A percentile compares a stretch with the other conserved stretches of the same genome.
Conservation (phyloP, 1,139 yeast genomes). For the Geotrichum bryndzae region DNA sequence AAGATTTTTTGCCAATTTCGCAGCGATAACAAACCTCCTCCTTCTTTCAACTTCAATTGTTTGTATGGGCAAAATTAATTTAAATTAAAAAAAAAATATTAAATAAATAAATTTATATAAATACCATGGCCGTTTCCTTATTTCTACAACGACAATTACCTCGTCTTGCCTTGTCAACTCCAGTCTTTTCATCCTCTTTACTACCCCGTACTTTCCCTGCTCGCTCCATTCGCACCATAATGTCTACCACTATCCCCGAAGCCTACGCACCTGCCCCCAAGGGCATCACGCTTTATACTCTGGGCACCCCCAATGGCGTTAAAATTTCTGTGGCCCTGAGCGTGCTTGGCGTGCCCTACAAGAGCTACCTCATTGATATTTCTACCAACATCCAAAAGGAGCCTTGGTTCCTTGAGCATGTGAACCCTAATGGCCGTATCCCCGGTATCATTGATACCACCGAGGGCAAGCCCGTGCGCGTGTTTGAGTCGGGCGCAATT, state of each 20-base stretch:
- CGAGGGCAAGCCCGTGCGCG: conserved; percentile 29
- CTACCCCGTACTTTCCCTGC: neutral
- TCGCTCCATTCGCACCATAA: neutral
- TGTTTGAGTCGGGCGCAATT: conserved; percentile 55
- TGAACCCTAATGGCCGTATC: conserved; percentile 59
- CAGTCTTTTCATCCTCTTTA: neutral
- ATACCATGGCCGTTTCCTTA: neutral
- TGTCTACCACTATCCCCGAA: conserved; percentile 9
- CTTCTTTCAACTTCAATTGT: neutral
- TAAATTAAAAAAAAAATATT: neutral
- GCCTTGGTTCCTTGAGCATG: conserved; percentile 45
- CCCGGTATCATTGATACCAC: conserved; percentile 47
- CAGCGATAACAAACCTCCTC: neutral
- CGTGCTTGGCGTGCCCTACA: conserved; percentile 45
- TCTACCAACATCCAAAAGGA: conserved; percentile 42
- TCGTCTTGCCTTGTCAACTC: neutral
- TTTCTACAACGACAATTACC: neutral
- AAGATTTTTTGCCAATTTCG: neutral
- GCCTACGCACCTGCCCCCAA: conserved; percentile 13
- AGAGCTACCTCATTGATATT: conserved; percentile 42
- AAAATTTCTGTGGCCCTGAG: conserved; percentile 48
- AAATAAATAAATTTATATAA: neutral
- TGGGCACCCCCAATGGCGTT: conserved; percentile 53
- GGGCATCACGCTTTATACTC: conserved; percentile 41
- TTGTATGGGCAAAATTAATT: neutral